phyloP scores from a whole-genome alignment of 805 yeast species.

The Spathaspora gorwiae region DNA sequence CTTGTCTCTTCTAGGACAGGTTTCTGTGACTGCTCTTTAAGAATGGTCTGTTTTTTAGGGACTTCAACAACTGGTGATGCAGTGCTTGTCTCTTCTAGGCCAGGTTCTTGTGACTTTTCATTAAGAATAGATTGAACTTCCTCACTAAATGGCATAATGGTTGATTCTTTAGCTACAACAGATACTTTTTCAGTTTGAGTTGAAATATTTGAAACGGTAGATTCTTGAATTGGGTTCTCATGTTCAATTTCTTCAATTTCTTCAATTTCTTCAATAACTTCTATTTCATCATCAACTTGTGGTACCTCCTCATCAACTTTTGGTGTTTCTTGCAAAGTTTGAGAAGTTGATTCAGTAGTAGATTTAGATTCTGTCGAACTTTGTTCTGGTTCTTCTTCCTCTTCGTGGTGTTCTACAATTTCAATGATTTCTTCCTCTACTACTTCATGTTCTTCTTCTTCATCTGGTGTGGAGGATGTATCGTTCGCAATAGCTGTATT shows the following conservation, averaged over 20 bases:
- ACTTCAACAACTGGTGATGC: neutral
- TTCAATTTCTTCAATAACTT: slow-evolving; percentile 7
- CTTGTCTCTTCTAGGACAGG: slow-evolving; percentile 1
- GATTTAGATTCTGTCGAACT: neutral
- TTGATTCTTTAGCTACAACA: neutral
- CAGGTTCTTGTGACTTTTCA: neutral
- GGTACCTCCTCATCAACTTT: no score
- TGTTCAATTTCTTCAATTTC: slow-evolving; percentile 4
- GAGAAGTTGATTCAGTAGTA: neutral
- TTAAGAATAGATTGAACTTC: neutral
- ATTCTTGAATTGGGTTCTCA: no score
- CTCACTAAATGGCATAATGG: no score
- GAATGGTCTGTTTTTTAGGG: no score
- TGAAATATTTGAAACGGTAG: no score
- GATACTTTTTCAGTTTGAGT: neutral
- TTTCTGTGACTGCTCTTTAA: neutral
- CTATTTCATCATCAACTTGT: neutral
- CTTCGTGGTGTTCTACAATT: slow-evolving; percentile 2
- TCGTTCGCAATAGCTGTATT: no score
- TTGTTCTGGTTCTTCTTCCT: neutral
- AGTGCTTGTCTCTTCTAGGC: slow-evolving; percentile 1
- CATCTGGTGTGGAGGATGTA: neutral
- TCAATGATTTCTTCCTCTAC: slow-evolving; percentile 5
- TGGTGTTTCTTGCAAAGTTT: neutral
- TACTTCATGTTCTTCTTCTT: slow-evolving; percentile 3